Percentiles rank a stretch among this genome's conserved stretches.
Conservation (phyloP, 2,329 filamentous ascomycete species). For the Pseudocercospora vitis region DNA sequence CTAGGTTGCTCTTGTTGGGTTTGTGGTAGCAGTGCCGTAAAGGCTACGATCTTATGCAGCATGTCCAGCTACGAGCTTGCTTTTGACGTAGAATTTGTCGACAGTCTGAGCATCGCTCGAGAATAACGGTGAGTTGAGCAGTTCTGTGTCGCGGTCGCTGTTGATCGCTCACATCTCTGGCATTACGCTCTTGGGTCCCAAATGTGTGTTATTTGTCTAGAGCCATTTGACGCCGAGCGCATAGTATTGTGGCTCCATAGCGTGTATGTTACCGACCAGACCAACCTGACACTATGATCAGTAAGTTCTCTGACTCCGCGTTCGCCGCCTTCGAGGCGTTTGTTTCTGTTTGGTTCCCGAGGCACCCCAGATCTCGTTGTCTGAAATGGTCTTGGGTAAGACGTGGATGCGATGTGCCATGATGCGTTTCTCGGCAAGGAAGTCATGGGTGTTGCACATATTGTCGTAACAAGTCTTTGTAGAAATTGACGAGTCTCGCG, state of each 20-base stretch:
- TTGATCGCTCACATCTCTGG: too few relatives aligned
- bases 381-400: conserved; percentile 50
- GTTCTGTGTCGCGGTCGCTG: conserved; percentile 10
- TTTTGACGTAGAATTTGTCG: conserved; percentile 20
- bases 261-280: conserved; percentile 61
- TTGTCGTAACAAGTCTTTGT: conserved; percentile 61
- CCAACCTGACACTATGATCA: conserved; percentile 61
- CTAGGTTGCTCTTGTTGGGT: background rate
- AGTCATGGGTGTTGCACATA: conserved; percentile 57
- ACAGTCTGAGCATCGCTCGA: conserved; percentile 21
- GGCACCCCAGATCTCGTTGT: conserved; percentile 58
- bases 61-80: conserved; percentile 20
- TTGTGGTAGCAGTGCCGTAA: too few relatives aligned
- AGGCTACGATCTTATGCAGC: too few relatives aligned
- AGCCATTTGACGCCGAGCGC: conserved; percentile 57
- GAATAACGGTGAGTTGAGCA: conserved; percentile 26
- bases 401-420: conserved; percentile 68
- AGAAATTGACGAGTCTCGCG: conserved; percentile 65
- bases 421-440: conserved; percentile 59
- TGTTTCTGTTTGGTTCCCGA: conserved; percentile 66
- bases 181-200: too few relatives aligned
- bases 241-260: conserved; percentile 60
- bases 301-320: conserved; percentile 58
- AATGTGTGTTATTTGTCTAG: conserved; percentile 40
- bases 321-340: conserved; percentile 62